phyloP scores from a whole-genome alignment of 257 asterid genomes.

The Misopates orontium region DNA sequence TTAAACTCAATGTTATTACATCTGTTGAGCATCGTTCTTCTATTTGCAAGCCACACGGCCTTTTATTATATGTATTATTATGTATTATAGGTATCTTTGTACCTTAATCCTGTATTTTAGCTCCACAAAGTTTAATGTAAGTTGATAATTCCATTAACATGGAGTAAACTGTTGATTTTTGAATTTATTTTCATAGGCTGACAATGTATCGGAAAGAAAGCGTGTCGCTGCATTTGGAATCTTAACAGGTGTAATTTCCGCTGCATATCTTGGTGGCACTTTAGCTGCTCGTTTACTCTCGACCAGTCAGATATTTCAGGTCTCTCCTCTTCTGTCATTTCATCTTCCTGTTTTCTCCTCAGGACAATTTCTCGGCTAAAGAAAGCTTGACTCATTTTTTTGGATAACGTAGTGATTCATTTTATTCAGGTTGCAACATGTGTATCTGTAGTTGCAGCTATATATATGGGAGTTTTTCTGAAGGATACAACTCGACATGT shows the following conservation, averaged over 20 bases:
- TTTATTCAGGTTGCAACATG: conserved; percentile 46
- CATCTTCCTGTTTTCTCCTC: conserved; percentile 5
- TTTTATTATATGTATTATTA: neutral
- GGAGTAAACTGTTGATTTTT: neutral
- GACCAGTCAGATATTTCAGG: conserved; percentile 53
- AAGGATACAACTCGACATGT: conserved; percentile 33
- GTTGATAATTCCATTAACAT: neutral
- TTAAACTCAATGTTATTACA: neutral
- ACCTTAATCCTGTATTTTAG: neutral
- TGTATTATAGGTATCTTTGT: neutral
- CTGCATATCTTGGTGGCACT: conserved; percentile 49
- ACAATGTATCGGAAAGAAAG: conserved; percentile 44
- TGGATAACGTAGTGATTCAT: neutral
- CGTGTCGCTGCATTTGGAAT: conserved; percentile 58
- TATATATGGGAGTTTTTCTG: conserved; percentile 51
- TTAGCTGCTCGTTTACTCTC: conserved; percentile 53
- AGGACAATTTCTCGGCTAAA: conserved; percentile 15
- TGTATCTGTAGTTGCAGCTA: conserved; percentile 38
- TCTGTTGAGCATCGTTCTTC: neutral
- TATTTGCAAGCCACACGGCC: neutral
- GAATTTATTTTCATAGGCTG: conserved; percentile 41
- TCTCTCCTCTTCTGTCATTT: conserved; percentile 8
- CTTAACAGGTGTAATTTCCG: conserved; percentile 41
- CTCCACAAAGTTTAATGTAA: neutral
- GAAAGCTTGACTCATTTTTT: neutral